Evolutionary conservation across 1,284 basidiomycete species (phyloP).

Genomic region (Cerioporus squamosus): DNA sequence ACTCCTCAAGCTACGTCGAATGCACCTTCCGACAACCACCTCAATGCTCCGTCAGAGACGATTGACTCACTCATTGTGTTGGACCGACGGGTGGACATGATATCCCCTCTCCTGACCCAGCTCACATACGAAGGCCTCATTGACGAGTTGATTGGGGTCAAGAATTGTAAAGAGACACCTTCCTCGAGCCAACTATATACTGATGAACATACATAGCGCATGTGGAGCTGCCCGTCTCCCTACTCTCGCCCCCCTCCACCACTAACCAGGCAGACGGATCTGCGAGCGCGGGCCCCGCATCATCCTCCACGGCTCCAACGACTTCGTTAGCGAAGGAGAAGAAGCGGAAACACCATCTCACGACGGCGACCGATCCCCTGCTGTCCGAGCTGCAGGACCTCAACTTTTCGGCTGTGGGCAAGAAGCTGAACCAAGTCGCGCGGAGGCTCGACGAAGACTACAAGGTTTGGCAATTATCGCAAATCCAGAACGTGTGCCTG

Average conservation of each 20-base stretch:
- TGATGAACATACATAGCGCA: slow-evolving; percentile 60
- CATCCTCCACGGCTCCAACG: slow-evolving; percentile 36
- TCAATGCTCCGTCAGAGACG: slow-evolving; percentile 51
- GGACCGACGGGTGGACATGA: slow-evolving; percentile 94
- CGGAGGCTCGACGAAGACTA: slow-evolving; percentile 90
- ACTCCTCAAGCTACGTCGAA: slow-evolving; percentile 43
- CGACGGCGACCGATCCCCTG: slow-evolving; percentile 80
- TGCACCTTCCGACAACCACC: slow-evolving; percentile 43
- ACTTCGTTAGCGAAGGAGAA: slow-evolving; percentile 66
- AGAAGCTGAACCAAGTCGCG: slow-evolving; percentile 82
- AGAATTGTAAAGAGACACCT: slow-evolving; percentile 69
- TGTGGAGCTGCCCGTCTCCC: slow-evolving; percentile 85
- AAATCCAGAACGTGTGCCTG: not conserved
- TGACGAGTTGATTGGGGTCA: slow-evolving; percentile 93
- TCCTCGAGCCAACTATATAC: not conserved
- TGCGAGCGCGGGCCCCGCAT: slow-evolving; percentile 47
- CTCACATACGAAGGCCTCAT: slow-evolving; percentile 96
- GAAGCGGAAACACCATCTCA: slow-evolving; percentile 88
- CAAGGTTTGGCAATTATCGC: slow-evolving; percentile 54
- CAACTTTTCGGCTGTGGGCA: slow-evolving; percentile 94
- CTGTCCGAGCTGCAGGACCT: slow-evolving; percentile 86
- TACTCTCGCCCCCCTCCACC: slow-evolving; percentile 60
- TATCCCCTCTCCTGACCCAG: slow-evolving; percentile 95
- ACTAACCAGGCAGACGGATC: slow-evolving; percentile 47
- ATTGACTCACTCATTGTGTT: slow-evolving; percentile 91